A percentile compares a stretch with the other conserved stretches of the same genome.
Evolutionary conservation across 2,329 filamentous ascomycete species (phyloP).

Genomic region (Cryphonectria radicalis): DNA sequence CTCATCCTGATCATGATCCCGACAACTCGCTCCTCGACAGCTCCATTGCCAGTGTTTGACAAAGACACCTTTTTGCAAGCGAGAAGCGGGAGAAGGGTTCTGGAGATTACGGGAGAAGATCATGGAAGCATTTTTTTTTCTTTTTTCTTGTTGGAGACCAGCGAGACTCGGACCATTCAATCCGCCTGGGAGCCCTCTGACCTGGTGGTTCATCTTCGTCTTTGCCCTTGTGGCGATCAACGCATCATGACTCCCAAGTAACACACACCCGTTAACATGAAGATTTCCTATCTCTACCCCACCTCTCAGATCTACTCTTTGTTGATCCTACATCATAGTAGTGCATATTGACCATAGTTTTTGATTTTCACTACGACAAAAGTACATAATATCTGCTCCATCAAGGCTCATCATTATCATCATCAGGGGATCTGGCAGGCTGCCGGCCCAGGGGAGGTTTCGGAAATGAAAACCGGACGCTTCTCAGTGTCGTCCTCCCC

Average conservation of each 20-base stretch:
- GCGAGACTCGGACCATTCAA: neutral
- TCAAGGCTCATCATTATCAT: neutral
- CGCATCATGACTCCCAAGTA: neutral
- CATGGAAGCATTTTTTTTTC: neutral
- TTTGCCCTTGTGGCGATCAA: neutral
- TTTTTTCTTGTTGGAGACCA: neutral
- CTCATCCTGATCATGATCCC: neutral
- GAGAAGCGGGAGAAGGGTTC: neutral
- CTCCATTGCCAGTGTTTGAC: neutral
- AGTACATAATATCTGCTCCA: neutral
- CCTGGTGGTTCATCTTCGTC: neutral
- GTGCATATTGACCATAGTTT: neutral
- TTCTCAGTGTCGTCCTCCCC: neutral
- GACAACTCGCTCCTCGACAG: neutral
- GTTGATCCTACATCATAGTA: neutral
- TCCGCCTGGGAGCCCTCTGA: neutral
- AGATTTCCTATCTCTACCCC: neutral
- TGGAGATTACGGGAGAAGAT: neutral
- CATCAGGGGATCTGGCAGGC: neutral
- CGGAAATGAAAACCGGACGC: conserved; percentile 1
- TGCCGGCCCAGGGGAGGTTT: neutral
- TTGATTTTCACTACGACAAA: neutral
- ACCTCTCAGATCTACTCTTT: neutral
- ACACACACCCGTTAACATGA: neutral
- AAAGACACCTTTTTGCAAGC: neutral